phyloP scores from a whole-genome alignment of 2,329 filamentous ascomycete species.

The Diaporthe nobilis region DNA sequence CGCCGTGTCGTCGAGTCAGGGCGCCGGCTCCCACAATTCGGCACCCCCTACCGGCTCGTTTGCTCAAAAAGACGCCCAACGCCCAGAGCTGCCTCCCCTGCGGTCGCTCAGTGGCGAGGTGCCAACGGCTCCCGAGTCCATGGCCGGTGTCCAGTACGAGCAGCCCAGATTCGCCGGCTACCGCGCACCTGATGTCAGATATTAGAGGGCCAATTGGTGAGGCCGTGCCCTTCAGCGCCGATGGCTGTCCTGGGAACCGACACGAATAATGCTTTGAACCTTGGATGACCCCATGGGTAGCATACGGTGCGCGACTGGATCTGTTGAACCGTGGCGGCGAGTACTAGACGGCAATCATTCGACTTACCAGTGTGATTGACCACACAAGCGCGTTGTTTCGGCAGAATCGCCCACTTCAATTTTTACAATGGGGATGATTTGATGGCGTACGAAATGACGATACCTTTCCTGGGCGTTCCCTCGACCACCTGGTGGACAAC shows the following conservation, averaged over 20 bases:
- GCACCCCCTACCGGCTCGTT: slow-evolving; percentile 46
- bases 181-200: slow-evolving; percentile 53
- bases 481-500: background rate
- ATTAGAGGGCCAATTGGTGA: slow-evolving; percentile 41
- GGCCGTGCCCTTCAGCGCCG: background rate
- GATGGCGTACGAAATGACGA: slow-evolving; percentile 24
- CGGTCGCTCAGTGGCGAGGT: slow-evolving; percentile 64
- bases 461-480: slow-evolving; percentile 8
- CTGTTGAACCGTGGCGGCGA: background rate
- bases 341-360: background rate
- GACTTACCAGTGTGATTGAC: background rate
- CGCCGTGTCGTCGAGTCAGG: slow-evolving; percentile 46
- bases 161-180: slow-evolving; percentile 63
- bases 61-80: slow-evolving; percentile 49
- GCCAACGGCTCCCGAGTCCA: slow-evolving; percentile 67
- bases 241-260: background rate
- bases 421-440: slow-evolving; percentile 23
- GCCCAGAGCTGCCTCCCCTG: slow-evolving; percentile 70
- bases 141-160: slow-evolving; percentile 77
- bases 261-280: slow-evolving; percentile 5
- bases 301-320: background rate
- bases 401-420: background rate
- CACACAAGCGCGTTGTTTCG: background rate
- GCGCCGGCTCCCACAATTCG: slow-evolving; percentile 43
- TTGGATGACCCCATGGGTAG: background rate